A percentile compares a stretch with the other conserved stretches of the same genome.
Evolutionary conservation across 164 flowering plant species (phyloP).

Genomic region (Protea cynaroides): DNA sequence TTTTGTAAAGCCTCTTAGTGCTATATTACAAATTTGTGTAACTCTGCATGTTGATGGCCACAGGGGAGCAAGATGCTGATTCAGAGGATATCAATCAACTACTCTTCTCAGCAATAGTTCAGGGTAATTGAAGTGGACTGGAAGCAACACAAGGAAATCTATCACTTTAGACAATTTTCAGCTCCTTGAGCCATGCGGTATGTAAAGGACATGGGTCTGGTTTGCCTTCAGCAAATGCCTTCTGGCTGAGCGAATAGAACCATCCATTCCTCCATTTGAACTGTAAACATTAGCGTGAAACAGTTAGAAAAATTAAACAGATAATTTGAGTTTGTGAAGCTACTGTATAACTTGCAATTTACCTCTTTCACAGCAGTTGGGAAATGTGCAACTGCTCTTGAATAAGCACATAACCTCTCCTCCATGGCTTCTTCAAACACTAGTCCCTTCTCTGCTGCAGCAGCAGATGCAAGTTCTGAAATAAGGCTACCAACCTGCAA

Average conservation of each 20-base stretch:
- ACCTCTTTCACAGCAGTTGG: constrained; percentile 99
- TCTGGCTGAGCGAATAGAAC: constrained; percentile 54
- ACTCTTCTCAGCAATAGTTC: constrained; percentile 66
- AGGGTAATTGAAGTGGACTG: constrained; percentile 1
- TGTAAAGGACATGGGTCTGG: constrained; percentile 89
- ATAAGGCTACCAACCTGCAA: constrained; percentile 82
- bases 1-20: too few species aligned
- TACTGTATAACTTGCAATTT: neutral
- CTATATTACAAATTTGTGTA: neutral
- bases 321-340: neutral
- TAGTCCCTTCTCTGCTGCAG: constrained; percentile 58
- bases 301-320: neutral
- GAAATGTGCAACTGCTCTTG: constrained; percentile 89
- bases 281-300: constrained; percentile 29
- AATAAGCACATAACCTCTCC: constrained; percentile 87
- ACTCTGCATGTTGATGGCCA: constrained; percentile 15
- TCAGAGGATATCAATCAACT: constrained; percentile 58
- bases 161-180: constrained; percentile 43
- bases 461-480: constrained; percentile 76
- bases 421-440: constrained; percentile 27
- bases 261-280: constrained; percentile 93
- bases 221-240: constrained; percentile 43
- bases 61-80: constrained; percentile 41
- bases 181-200: constrained; percentile 84
- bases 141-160: neutral